Conservation (phyloP, 2,329 filamentous ascomycete genomes). For the Aspergillus aculeatus region DNA sequence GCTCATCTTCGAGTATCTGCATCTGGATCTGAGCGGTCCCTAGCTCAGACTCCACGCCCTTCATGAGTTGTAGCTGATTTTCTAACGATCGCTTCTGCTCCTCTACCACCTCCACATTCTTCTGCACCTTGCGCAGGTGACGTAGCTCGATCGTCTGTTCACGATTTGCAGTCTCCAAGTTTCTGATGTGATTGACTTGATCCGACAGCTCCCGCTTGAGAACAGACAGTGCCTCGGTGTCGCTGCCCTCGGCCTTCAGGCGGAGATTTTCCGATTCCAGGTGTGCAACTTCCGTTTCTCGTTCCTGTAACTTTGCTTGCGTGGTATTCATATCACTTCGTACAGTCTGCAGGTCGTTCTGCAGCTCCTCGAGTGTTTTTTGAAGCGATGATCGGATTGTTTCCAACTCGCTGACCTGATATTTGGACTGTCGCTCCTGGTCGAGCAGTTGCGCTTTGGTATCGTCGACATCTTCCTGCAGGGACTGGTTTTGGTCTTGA, state of each 20-base stretch:
- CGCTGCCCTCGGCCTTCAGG: conserved; percentile 81
- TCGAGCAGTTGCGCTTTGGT: conserved; percentile 71
- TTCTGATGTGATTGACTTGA: conserved; percentile 87
- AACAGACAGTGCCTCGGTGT: conserved; percentile 78
- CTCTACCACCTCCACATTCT: conserved; percentile 88
- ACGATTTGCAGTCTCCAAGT: conserved; percentile 74
- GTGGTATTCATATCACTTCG: conserved; percentile 56
- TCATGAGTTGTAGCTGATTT: conserved; percentile 71
- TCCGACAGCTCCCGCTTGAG: conserved; percentile 87
- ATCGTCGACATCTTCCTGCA: conserved; percentile 83
- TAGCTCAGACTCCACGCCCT: conserved; percentile 71
- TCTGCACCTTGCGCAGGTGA: conserved; percentile 75
- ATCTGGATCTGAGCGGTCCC: conserved; percentile 77
- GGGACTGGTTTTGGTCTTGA: conserved; percentile 68
- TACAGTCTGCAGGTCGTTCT: conserved; percentile 56
- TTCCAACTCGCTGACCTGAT: conserved; percentile 60
- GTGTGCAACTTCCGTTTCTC: conserved; percentile 68
- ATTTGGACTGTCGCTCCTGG: conserved; percentile 64
- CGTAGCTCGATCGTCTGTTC: conserved; percentile 79
- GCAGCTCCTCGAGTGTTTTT: conserved; percentile 52
- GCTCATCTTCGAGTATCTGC: conserved; percentile 85
- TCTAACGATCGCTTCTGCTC: conserved; percentile 88
- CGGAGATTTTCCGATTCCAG: conserved; percentile 81
- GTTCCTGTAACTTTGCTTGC: conserved; percentile 66
- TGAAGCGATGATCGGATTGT: conserved; percentile 60